Percentiles rank a stretch among this genome's conserved stretches.
phyloP scores from a whole-genome alignment of 345 rosid species.

The Abelmoschus esculentus region DNA sequence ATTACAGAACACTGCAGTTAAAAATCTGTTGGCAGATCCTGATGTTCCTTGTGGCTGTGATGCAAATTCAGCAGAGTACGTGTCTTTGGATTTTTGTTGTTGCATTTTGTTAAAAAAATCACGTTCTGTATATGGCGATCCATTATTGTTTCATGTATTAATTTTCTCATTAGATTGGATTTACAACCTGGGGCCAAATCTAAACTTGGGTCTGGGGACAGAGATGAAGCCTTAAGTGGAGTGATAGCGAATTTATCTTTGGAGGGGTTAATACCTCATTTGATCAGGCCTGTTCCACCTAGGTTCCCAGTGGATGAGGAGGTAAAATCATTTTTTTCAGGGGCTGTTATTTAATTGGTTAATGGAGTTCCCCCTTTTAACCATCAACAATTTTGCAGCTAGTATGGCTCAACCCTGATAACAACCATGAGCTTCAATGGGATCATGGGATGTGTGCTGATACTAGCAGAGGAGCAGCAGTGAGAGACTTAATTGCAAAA shows the following conservation, averaged over 20 bases:
- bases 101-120: neutral
- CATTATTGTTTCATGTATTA: conserved; percentile 18
- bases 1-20: conserved; percentile 34
- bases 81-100: conserved; percentile 6
- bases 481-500: conserved; percentile 75
- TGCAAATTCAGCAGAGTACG: conserved; percentile 73
- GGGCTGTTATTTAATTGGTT: conserved; percentile 4
- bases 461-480: conserved; percentile 88
- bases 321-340: conserved; percentile 29
- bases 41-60: conserved; percentile 72
- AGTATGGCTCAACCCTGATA: conserved; percentile 89
- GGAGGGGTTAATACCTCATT: conserved; percentile 58
- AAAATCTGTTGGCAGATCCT: conserved; percentile 68
- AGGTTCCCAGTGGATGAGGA: conserved; percentile 73
- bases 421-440: conserved; percentile 94
- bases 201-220: conserved; percentile 83
- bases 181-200: conserved; percentile 60
- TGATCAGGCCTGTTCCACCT: conserved; percentile 87
- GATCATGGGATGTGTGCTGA: conserved; percentile 98
- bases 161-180: conserved; percentile 55
- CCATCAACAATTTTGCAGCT: conserved; percentile 40
- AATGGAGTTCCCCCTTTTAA: conserved; percentile 8
- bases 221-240: conserved; percentile 57
- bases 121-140: conserved; percentile 1
- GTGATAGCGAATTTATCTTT: conserved; percentile 40